Evolutionary conservation across 495 filamentous ascomycete species (phyloP), one percentile per base, ranked within the genome.

Genomic region (Bombardia bombarda): DNA sequence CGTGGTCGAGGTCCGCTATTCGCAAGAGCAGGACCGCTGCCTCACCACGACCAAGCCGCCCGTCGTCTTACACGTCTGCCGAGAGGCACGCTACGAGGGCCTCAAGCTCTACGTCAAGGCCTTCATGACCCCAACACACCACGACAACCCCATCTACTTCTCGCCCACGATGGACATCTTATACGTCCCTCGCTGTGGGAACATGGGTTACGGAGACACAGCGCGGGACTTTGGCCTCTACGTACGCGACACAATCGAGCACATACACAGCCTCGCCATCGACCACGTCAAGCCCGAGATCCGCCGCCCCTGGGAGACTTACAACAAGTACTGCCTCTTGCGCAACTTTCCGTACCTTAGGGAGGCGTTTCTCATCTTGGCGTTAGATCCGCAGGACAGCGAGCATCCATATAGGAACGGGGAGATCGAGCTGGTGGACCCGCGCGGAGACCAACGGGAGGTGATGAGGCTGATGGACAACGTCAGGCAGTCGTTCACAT

Each of bases 241-340:
- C 16, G 50, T 68, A 25, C 48, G 33, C 19, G 51, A 43, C 32
- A 52, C 50, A 9, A 46, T 53, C 19, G 47, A 56, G 16, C 48
- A 52, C 30, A 54, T 65, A 12, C 46, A 45, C 22, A 54, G 61
- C 7, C 51, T 76, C 19, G 72, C 71, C 1, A 58, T 76, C 32
- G 72, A 76, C 45, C 65, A 72, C 31, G 69, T 76, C 22, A 54
- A 52, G 18, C 55, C 62, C 19, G 55, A 63, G 20, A 60, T 76
- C 37, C 65, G 68, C 34, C 51, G 70, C 30, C 70, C 69, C 19
- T 76, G 72, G 72, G 72, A 76, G 53, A 63, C 65, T 1, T 76
- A 73, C 46, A 72, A 66, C 53, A 74, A 76, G 53, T 65, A 68
- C 34, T 56, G 55, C 26, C 46, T 73, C 31, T 53, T 74, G 30